These are phyloP conservation scores for Scheffersomyces cryptocercus DNA, from an alignment of 1,139 yeast species.

Conservation along the genomic window DNA sequence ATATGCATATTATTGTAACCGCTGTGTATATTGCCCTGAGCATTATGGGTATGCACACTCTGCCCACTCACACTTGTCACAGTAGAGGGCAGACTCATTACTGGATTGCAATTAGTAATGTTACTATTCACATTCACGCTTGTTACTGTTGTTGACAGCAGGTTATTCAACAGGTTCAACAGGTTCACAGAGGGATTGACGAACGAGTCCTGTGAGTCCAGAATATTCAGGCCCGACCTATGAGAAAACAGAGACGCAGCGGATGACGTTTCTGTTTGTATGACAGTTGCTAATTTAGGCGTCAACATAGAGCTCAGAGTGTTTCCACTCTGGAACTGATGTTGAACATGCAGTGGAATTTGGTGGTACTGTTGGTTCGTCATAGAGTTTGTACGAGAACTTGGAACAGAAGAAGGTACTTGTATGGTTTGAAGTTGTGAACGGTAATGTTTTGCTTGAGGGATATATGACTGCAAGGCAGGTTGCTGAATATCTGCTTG, in stretches of 20 bases:
- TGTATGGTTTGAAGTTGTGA: too few relatives aligned
- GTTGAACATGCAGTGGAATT: not conserved
- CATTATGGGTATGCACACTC: too few relatives aligned
- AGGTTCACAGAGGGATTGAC: slow-evolving; percentile 5
- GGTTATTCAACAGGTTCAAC: slow-evolving; percentile 5
- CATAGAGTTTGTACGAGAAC: slow-evolving; percentile 6
- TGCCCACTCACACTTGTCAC: too few relatives aligned
- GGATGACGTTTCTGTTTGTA: slow-evolving; percentile 3
- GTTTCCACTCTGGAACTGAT: not conserved
- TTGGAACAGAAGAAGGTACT: not conserved
- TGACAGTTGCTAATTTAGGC: not conserved
- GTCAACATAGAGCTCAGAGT: not conserved
- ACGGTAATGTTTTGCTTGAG: too few relatives aligned
- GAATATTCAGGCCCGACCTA: slow-evolving; percentile 4
- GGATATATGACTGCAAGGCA: too few relatives aligned
- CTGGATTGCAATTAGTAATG: too few relatives aligned
- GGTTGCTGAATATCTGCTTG: too few relatives aligned
- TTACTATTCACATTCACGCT: not conserved
- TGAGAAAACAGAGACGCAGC: slow-evolving; percentile 4
- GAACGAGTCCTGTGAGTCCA: slow-evolving; percentile 6
- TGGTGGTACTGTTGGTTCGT: slow-evolving; percentile 5
- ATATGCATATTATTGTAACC: too few relatives aligned
- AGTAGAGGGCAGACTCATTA: too few relatives aligned
- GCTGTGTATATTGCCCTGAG: too few relatives aligned
- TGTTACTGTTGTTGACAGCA: slow-evolving; percentile 3